Percentiles rank a stretch among this genome's conserved stretches.
phyloP scores from a whole-genome alignment of 1,139 yeast genomes.

The Waltiozyma sp. region DNA sequence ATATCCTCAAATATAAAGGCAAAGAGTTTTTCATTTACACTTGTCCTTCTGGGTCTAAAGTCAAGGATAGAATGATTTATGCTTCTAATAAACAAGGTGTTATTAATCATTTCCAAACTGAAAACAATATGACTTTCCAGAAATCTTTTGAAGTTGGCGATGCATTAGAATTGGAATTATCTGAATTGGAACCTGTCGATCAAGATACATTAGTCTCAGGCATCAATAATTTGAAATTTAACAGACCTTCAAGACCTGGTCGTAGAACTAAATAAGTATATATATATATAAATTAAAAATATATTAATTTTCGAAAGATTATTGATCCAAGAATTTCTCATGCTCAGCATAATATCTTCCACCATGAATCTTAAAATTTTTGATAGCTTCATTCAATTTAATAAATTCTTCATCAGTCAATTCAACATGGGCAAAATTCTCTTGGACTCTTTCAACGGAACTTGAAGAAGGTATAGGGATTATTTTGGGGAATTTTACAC shows the following conservation, averaged over 20 bases:
- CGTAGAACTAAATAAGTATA: conserved; percentile 13
- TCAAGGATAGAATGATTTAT: conserved; percentile 85
- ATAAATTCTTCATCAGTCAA: conserved; percentile 44
- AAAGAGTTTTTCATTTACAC: conserved; percentile 52
- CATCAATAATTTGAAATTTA: conserved; percentile 9
- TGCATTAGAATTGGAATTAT: conserved; percentile 46
- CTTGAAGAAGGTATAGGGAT: conserved; percentile 77
- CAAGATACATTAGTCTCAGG: background rate
- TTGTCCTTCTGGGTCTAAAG: conserved; percentile 85
- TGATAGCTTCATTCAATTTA: conserved; percentile 21
- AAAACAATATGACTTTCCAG: conserved; percentile 22
- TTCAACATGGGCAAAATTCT: conserved; percentile 39
- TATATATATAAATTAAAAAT: no score
- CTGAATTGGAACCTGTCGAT: conserved; percentile 12
- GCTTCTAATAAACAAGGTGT: conserved; percentile 75
- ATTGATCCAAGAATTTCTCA: background rate
- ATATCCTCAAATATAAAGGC: conserved; percentile 34
- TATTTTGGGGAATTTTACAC: conserved; percentile 39
- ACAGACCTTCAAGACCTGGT: conserved; percentile 20
- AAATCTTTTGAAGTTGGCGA: conserved; percentile 59
- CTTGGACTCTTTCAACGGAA: conserved; percentile 43
- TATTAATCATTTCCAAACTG: conserved; percentile 33
- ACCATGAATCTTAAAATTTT: background rate
- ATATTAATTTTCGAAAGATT: no score
- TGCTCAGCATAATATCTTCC: background rate